Conservation (phyloP, 805 yeast species). For the Teunomyces stri region DNA sequence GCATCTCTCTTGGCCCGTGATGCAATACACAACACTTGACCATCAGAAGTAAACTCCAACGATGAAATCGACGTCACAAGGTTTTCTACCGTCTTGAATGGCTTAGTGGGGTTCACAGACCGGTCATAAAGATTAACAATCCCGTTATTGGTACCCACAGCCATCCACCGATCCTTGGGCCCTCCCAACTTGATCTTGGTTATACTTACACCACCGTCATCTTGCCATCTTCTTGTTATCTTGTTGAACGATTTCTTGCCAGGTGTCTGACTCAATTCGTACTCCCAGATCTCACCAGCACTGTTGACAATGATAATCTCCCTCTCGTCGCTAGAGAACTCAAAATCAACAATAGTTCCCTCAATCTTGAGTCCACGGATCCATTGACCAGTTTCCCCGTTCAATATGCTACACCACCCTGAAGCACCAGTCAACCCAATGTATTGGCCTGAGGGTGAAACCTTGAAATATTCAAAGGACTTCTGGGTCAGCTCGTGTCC, state of each 20-base stretch:
- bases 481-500: conserved; percentile 86
- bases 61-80: conserved; percentile 77
- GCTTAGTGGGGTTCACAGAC: conserved; percentile 30
- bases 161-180: conserved; percentile 69
- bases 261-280: conserved; percentile 28
- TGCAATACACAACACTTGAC: conserved; percentile 83
- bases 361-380: conserved; percentile 83
- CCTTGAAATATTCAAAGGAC: conserved; percentile 81
- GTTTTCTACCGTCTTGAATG: conserved; percentile 69
- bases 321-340: conserved; percentile 51
- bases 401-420: conserved; percentile 87
- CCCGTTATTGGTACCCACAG: conserved; percentile 87
- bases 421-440: conserved; percentile 78
- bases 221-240: conserved; percentile 72
- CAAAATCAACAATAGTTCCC: conserved; percentile 81
- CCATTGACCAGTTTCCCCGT: conserved; percentile 82
- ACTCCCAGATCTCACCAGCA: conserved; percentile 90
- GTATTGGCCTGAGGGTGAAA: conserved; percentile 69
- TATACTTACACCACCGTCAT: conserved; percentile 80
- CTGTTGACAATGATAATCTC: conserved; percentile 59
- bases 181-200: conserved; percentile 78
- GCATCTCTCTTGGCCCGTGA: conserved; percentile 86
- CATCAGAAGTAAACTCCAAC: conserved; percentile 76
- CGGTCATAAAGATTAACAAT: conserved; percentile 85
- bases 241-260: conserved; percentile 27